Base-by-base conservation (phyloP, 2,329 filamentous ascomycete genomes). In the Pseudogymnoascus sp. region DNA sequence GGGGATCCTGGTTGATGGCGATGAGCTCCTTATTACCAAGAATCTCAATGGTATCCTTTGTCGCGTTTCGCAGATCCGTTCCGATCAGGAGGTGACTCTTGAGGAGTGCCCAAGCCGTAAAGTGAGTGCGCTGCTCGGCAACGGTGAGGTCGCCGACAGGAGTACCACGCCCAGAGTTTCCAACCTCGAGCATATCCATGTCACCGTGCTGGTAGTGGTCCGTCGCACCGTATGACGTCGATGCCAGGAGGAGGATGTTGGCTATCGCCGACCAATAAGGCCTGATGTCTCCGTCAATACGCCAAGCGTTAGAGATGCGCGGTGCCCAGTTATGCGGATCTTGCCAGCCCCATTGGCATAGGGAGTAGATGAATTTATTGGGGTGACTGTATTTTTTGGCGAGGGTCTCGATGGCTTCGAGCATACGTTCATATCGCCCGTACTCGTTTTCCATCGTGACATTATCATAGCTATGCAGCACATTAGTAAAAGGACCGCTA, bases 281-380 rank as follows among this genome's bases (percentile, higher is more conserved):
- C 61, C 70, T 70, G 14, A 73, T 73, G 42, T 73, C 71, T 7
- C 70, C 71, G 4, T 69, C 67, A 28, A 73, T 72, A 18, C 71
- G 68, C 56, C 70, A 72, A 7, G 70, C 71, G 59, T 71, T 69
- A 23, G 64, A 63, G 23, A 71, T 62, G 44, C 68, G 67, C 18
- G 67, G 64, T 2, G 70, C 64, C 65, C 68, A 69, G 11, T 65
- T 50, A 50, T 62, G 64, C 0, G 74, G 76, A 18, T 76, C 72
- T 38, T 80, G 77, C 59, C 77, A 72, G 14, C 78, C 78, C 79
- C 79, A 82, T 60, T 80, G 68, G 63, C 71, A 73, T 18, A 73
- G 63, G 2, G 68, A 67, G 65, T 66, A 72, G 28, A 72, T 67
- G 16, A 72, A 69, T 12, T 56, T 56, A 5, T 34, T 56, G 0